phyloP scores from a whole-genome alignment of 306 rosid genomes.

The Morella rubra region DNA sequence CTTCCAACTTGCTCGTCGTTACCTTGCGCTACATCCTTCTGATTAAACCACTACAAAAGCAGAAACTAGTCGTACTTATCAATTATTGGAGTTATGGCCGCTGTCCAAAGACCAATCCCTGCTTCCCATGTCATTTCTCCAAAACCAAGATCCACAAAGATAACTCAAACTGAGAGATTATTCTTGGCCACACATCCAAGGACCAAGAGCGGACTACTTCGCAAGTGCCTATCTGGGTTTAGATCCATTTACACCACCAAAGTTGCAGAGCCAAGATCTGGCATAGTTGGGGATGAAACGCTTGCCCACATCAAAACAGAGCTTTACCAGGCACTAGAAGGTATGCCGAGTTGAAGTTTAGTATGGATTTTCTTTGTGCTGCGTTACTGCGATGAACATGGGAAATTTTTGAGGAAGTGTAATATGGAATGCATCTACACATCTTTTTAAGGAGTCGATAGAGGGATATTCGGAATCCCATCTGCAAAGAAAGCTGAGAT shows the following conservation, averaged over 20 bases:
- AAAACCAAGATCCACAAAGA: constrained; percentile 33
- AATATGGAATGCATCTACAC: constrained; percentile 22
- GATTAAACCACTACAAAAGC: neutral
- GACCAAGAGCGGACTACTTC: constrained; percentile 36
- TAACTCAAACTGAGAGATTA: constrained; percentile 33
- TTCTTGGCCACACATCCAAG: constrained; percentile 25
- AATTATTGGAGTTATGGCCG: constrained; percentile 41
- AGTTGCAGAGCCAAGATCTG: constrained; percentile 48
- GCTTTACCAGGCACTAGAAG: constrained; percentile 55
- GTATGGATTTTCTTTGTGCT: neutral
- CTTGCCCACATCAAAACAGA: constrained; percentile 45
- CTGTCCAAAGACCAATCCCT: constrained; percentile 42
- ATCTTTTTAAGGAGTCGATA: constrained; percentile 53
- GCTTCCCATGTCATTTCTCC: constrained; percentile 33
- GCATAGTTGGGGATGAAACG: constrained; percentile 47
- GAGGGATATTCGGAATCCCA: constrained; percentile 81
- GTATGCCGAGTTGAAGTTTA: constrained; percentile 26
- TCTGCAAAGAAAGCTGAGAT: constrained; percentile 69
- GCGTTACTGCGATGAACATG: neutral
- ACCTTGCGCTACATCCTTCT: constrained; percentile 2
- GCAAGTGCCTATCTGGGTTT: constrained; percentile 44
- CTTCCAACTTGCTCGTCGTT: neutral
- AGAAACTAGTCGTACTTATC: neutral
- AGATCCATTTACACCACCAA: constrained; percentile 38
- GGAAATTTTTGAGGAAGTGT: constrained; percentile 20